A percentile compares a stretch with the other conserved stretches of the same genome.
Evolutionary conservation across 2,329 filamentous ascomycete species (phyloP).

Genomic region (Stenocarpella maydis): DNA sequence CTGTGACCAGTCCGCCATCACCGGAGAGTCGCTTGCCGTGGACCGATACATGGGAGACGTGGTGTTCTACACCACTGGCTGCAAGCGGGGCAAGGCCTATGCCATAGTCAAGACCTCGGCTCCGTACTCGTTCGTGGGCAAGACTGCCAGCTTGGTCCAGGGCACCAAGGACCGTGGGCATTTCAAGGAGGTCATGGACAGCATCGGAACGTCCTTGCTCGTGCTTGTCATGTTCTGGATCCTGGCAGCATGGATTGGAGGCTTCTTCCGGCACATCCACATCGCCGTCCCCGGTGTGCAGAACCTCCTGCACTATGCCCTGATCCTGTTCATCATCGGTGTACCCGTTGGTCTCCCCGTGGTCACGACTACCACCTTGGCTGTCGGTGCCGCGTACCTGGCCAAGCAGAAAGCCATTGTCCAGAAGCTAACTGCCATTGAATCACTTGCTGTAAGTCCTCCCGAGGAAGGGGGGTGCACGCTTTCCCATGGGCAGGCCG

Average conservation of each 20-base stretch:
- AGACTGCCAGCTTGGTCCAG: conserved; percentile 76
- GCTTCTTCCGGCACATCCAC: conserved; percentile 76
- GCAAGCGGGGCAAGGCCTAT: conserved; percentile 82
- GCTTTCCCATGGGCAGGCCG: too few relatives aligned
- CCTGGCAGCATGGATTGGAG: conserved; percentile 78
- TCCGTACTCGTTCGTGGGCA: conserved; percentile 78
- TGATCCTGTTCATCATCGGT: conserved; percentile 79
- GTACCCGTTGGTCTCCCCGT: conserved; percentile 83
- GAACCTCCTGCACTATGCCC: conserved; percentile 73
- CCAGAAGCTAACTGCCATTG: conserved; percentile 56
- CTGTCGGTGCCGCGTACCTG: conserved; percentile 79
- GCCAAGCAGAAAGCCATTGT: conserved; percentile 82
- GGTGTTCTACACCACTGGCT: conserved; percentile 82
- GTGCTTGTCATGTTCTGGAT: conserved; percentile 83
- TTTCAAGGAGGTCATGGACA: conserved; percentile 85
- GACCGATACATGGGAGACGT: conserved; percentile 81
- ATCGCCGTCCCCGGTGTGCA: conserved; percentile 69
- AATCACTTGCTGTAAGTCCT: conserved; percentile 61
- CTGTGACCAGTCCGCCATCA: conserved; percentile 63
- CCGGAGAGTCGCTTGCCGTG: conserved; percentile 80
- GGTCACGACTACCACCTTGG: conserved; percentile 79
- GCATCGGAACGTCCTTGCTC: conserved; percentile 76
- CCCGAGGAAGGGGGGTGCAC: rapidly evolving
- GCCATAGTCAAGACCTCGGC: conserved; percentile 73
- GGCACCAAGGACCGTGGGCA: conserved; percentile 79